Percentiles rank a stretch among this genome's conserved stretches.
Conservation (phyloP, 2,329 filamentous ascomycete species). For the Fusarium setosum region DNA sequence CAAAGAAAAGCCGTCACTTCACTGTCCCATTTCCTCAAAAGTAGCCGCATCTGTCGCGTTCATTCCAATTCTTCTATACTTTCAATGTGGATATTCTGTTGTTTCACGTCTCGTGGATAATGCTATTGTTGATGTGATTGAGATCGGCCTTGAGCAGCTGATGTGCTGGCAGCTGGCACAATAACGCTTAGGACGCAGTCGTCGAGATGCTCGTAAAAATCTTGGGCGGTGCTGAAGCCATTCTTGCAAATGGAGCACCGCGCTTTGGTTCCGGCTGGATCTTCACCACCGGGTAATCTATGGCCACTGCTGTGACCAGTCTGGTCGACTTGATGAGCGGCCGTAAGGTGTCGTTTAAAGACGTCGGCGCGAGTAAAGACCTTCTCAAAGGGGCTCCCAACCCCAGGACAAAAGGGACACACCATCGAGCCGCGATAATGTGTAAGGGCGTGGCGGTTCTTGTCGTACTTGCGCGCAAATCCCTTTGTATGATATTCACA, state of each 20-base stretch:
- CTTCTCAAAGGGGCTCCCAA: slow-evolving; percentile 89
- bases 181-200: slow-evolving; percentile 71
- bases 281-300: slow-evolving; percentile 41
- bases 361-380: slow-evolving; percentile 97
- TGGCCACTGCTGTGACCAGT: slow-evolving; percentile 86
- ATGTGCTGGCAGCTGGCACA: slow-evolving; percentile 51
- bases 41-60: slow-evolving; percentile 18
- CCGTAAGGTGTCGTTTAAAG: slow-evolving; percentile 94
- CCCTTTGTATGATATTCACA: slow-evolving; percentile 96
- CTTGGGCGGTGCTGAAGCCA: slow-evolving; percentile 85
- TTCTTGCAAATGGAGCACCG: slow-evolving; percentile 92
- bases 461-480: slow-evolving; percentile 97
- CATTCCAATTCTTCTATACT: slow-evolving; percentile 4
- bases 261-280: slow-evolving; percentile 66
- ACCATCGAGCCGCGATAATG: slow-evolving; percentile 99
- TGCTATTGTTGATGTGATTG: slow-evolving; percentile 19
- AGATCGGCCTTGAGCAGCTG: slow-evolving; percentile 17
- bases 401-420: slow-evolving; percentile 93
- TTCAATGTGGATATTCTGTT: neutral
- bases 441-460: slow-evolving; percentile 94
- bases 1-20: slow-evolving; percentile 12
- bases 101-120: neutral
- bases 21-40: slow-evolving; percentile 10
- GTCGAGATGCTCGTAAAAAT: slow-evolving; percentile 96
- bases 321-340: slow-evolving; percentile 94